A percentile compares a stretch with the other conserved stretches of the same genome.
Evolutionary conservation across 2,329 filamentous ascomycete species (phyloP).

Genomic region (Mollisiaceae sp.): DNA sequence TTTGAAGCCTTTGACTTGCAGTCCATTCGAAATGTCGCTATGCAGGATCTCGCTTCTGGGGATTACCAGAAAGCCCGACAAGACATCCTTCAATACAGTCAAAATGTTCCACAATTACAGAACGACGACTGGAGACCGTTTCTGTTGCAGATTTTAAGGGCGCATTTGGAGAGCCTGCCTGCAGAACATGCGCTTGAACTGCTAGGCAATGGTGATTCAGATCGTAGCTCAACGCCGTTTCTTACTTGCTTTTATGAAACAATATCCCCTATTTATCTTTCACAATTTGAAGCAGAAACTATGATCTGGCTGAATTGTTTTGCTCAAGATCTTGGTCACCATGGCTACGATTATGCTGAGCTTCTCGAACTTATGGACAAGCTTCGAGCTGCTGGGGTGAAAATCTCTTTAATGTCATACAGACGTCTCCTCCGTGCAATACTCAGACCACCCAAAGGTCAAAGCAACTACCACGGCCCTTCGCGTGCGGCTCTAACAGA

Average conservation of each 20-base stretch:
- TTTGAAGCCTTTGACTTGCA: constrained; percentile 18
- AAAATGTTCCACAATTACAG: constrained; percentile 24
- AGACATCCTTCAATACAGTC: constrained; percentile 19
- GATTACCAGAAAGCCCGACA: constrained; percentile 31
- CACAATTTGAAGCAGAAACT: constrained; percentile 40
- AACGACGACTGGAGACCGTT: constrained; percentile 32
- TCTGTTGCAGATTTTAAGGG: constrained; percentile 28
- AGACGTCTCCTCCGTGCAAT: constrained; percentile 46
- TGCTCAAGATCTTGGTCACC: constrained; percentile 47
- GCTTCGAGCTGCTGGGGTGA: constrained; percentile 43
- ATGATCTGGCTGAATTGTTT: constrained; percentile 46
- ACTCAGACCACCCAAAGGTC: constrained; percentile 37
- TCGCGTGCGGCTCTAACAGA: constrained; percentile 32
- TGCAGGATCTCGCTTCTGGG: constrained; percentile 22
- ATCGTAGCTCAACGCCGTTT: constrained; percentile 49
- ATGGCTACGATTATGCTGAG: constrained; percentile 44
- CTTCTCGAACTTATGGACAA: constrained; percentile 44
- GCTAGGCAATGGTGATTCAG: constrained; percentile 46
- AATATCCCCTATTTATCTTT: constrained; percentile 38
- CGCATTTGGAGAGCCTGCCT: constrained; percentile 41
- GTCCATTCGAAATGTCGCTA: constrained; percentile 20
- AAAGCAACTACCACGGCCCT: constrained; percentile 33
- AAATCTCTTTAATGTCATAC: constrained; percentile 44
- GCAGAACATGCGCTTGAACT: constrained; percentile 41
- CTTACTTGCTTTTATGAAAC: constrained; percentile 47